phyloP scores from a whole-genome alignment of 352 stramenopile genomes.

The Phytopythium delawarense region DNA sequence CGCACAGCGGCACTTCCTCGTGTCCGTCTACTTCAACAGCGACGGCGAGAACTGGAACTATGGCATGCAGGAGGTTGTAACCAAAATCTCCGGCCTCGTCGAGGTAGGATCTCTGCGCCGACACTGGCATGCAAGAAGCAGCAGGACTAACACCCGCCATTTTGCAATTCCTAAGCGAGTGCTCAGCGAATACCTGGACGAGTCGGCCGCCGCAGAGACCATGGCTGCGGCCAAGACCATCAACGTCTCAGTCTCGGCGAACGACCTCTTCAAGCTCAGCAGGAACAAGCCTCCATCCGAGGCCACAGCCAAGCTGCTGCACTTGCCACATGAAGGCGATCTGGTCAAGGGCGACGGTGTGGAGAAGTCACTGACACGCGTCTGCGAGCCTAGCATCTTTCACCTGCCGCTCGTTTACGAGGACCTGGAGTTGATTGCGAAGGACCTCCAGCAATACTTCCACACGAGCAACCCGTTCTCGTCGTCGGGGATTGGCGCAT shows the following conservation, averaged over 20 bases:
- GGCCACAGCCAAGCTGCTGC: constrained; percentile 14
- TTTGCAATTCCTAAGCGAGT: constrained; percentile 35
- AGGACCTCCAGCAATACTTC: constrained; percentile 55
- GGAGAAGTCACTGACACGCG: constrained; percentile 25
- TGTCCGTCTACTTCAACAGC: constrained; percentile 56
- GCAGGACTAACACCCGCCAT: neutral
- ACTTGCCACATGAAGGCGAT: constrained; percentile 19
- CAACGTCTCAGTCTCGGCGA: constrained; percentile 7
- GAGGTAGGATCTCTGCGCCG: constrained; percentile 30
- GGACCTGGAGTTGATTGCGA: constrained; percentile 57
- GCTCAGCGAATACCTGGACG: constrained; percentile 66
- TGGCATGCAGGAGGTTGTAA: constrained; percentile 59
- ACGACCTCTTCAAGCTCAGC: constrained; percentile 58
- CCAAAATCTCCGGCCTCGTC: constrained; percentile 54
- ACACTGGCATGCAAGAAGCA: neutral
- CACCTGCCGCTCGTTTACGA: constrained; percentile 72
- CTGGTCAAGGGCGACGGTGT: constrained; percentile 16
- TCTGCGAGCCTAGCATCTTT: constrained; percentile 75
- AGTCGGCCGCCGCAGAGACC: constrained; percentile 18
- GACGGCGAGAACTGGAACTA: constrained; percentile 67
- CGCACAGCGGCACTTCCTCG: constrained; percentile 62
- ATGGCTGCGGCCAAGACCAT: constrained; percentile 17
- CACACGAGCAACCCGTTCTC: constrained; percentile 16
- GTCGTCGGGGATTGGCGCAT: constrained; percentile 35
- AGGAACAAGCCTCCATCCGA: constrained; percentile 47